Evolutionary conservation across 2,329 filamentous ascomycete genomes (phyloP).

Genomic region (Colletotrichum tabaci): DNA sequence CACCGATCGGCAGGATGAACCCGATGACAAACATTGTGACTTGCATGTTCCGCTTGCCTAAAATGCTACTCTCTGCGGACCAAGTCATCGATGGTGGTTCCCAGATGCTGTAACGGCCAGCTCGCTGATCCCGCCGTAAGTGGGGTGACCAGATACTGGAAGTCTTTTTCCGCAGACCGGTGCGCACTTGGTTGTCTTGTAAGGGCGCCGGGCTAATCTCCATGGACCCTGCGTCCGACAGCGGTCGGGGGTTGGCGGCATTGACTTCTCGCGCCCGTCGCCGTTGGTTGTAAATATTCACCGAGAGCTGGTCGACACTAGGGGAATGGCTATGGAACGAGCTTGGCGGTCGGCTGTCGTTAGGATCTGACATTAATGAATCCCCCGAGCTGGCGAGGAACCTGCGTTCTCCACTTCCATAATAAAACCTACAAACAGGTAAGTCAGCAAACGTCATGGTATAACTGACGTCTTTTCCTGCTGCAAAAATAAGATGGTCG

Average conservation of each 20-base stretch:
- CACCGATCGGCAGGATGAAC: constrained; percentile 83
- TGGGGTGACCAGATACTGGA: constrained; percentile 83
- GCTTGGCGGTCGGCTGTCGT: constrained; percentile 63
- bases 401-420: constrained; percentile 75
- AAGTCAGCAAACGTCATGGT: constrained; percentile 27
- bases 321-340: constrained; percentile 65
- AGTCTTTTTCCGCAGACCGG: constrained; percentile 61
- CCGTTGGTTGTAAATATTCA: constrained; percentile 62
- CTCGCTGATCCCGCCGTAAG: constrained; percentile 74
- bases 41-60: constrained; percentile 81
- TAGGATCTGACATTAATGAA: constrained; percentile 62
- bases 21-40: constrained; percentile 82
- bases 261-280: constrained; percentile 58
- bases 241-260: constrained; percentile 47
- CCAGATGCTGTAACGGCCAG: constrained; percentile 76
- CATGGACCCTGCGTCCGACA: constrained; percentile 57
- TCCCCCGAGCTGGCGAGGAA: constrained; percentile 65
- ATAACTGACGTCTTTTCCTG: not conserved
- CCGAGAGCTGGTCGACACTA: constrained; percentile 63
- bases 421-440: constrained; percentile 71
- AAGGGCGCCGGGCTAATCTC: constrained; percentile 56
- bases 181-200: constrained; percentile 47
- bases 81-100: constrained; percentile 80
- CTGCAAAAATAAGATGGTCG: not conserved
- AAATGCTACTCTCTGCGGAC: constrained; percentile 70